Evolutionary conservation across 2,329 filamentous ascomycete genomes (phyloP).

Genomic region (Pestalotiopsis sp.): DNA sequence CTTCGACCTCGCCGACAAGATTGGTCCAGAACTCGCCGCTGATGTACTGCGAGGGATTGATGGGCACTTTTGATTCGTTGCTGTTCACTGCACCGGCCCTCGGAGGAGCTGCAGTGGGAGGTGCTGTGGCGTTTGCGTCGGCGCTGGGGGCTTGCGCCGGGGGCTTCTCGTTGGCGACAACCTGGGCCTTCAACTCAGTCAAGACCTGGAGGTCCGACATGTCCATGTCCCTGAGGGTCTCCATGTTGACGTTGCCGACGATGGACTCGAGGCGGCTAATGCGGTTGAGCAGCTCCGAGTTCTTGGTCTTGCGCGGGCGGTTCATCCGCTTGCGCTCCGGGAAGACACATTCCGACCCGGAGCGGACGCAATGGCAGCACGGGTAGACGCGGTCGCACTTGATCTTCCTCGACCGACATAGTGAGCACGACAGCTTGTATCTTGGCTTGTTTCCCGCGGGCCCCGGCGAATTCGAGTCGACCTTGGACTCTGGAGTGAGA

Average conservation of each 20-base stretch:
- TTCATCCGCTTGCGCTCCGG: constrained; percentile 44
- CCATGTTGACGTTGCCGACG: constrained; percentile 42
- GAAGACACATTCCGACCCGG: constrained; percentile 46
- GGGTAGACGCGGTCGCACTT: constrained; percentile 59
- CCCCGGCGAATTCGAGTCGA: neutral
- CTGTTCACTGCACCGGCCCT: neutral
- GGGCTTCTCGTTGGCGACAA: constrained; percentile 1
- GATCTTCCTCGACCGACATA: constrained; percentile 64
- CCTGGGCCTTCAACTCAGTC: constrained; percentile 1
- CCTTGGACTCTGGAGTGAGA: constrained; percentile 3
- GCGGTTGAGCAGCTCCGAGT: constrained; percentile 43
- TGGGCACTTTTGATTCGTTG: constrained; percentile 10
- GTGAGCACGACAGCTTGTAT: constrained; percentile 49
- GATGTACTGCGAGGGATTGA: constrained; percentile 36
- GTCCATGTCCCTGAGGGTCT: constrained; percentile 17
- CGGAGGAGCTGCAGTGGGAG: neutral
- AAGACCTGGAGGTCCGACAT: constrained; percentile 6
- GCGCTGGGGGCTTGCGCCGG: neutral
- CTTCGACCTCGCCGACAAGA: constrained; percentile 44
- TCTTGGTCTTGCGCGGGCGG: constrained; percentile 39
- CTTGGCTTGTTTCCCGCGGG: constrained; percentile 1
- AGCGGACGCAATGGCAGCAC: constrained; percentile 53
- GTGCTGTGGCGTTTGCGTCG: neutral
- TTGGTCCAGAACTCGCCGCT: constrained; percentile 45
- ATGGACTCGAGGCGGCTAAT: constrained; percentile 45